phyloP scores from a whole-genome alignment of 2,329 filamentous ascomycete genomes.

The Aureobasidium leucospermi region DNA sequence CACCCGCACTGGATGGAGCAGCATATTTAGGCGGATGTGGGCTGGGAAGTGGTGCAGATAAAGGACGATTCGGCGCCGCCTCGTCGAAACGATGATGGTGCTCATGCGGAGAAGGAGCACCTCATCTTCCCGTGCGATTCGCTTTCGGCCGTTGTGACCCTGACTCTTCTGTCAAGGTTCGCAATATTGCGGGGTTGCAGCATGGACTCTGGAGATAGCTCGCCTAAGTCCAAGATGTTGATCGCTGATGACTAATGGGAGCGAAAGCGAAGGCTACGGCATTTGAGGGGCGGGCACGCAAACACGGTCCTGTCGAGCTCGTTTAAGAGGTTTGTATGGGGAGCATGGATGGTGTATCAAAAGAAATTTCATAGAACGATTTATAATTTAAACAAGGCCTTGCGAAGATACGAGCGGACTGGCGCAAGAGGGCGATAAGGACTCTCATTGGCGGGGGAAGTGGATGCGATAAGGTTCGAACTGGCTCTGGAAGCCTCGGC shows the following conservation, averaged over 20 bases:
- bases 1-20: neutral
- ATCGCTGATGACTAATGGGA: constrained; percentile 3
- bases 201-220: neutral
- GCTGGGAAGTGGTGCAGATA: neutral
- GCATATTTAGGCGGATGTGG: constrained; percentile 5
- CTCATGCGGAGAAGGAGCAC: neutral
- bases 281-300: neutral
- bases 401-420: constrained; percentile 1
- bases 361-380: neutral
- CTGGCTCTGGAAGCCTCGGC: neutral
- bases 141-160: constrained; percentile 4
- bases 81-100: neutral
- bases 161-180: neutral
- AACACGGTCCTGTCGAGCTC: neutral
- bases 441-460: neutral
- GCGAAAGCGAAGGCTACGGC: neutral
- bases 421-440: neutral
- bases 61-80: neutral
- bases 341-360: neutral
- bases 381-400: neutral
- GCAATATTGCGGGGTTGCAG: neutral
- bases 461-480: neutral
- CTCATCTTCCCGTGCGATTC: neutral
- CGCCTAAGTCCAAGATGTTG: neutral
- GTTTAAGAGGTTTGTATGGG: neutral